phyloP scores from a whole-genome alignment of 257 asterid species.

The Solanum rostratum region DNA sequence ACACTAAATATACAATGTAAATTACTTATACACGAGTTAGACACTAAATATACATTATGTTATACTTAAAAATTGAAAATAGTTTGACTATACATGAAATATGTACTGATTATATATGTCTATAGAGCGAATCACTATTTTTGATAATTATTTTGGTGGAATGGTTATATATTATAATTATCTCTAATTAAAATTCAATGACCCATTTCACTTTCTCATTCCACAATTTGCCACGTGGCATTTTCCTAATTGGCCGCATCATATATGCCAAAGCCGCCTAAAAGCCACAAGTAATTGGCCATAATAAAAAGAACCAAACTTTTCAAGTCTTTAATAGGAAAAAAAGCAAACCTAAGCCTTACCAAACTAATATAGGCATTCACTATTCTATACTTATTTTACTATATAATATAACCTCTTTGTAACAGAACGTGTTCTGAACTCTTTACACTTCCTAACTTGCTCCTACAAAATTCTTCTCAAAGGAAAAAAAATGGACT shows the following conservation, averaged over 20 bases:
- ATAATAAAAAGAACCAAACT: constrained; percentile 33
- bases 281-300: constrained; percentile 42
- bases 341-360: neutral
- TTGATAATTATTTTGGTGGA: too few species aligned
- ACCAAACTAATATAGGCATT: neutral
- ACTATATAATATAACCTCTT: neutral
- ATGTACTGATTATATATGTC: too few species aligned
- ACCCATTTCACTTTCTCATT: constrained; percentile 1
- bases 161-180: too few species aligned
- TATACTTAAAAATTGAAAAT: too few species aligned
- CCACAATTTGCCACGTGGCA: constrained; percentile 20
- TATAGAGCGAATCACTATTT: too few species aligned
- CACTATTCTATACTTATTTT: neutral
- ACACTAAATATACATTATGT: too few species aligned
- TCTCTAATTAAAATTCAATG: neutral
- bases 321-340: constrained; percentile 10
- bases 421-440: constrained; percentile 1
- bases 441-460: neutral
- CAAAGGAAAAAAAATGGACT: constrained; percentile 19
- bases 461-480: neutral
- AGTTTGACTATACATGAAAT: too few species aligned
- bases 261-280: neutral
- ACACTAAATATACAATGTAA: too few species aligned
- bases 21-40: too few species aligned
- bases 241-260: constrained; percentile 15